Evolutionary conservation across 345 rosid species (phyloP).

Genomic region (Mangifera indica): DNA sequence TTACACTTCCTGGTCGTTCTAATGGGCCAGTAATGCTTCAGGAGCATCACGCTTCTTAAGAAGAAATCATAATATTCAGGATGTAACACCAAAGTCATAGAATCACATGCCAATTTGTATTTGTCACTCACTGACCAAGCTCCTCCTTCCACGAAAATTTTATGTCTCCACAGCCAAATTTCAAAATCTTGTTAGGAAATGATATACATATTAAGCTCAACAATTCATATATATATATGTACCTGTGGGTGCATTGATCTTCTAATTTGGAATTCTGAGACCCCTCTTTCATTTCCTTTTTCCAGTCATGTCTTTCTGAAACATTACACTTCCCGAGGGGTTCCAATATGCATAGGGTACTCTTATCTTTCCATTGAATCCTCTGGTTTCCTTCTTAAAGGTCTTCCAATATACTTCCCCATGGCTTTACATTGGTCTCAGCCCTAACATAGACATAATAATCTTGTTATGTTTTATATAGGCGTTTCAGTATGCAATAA

Average conservation of each 20-base stretch:
- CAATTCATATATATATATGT: neutral
- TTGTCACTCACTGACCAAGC: constrained; percentile 46
- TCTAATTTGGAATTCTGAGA: constrained; percentile 39
- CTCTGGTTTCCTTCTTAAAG: constrained; percentile 40
- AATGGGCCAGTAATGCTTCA: constrained; percentile 45
- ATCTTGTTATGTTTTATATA: neutral
- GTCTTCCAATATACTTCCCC: constrained; percentile 40
- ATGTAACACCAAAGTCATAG: constrained; percentile 29
- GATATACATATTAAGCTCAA: too few relatives aligned
- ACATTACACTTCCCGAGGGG: constrained; percentile 65
- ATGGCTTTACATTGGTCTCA: constrained; percentile 62
- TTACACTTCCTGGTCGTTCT: constrained; percentile 18
- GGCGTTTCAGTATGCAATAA: neutral
- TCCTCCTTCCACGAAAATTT: constrained; percentile 37
- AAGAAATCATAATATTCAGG: constrained; percentile 37
- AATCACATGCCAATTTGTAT: constrained; percentile 40
- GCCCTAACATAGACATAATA: constrained; percentile 33
- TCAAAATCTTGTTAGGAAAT: neutral
- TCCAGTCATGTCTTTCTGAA: constrained; percentile 43
- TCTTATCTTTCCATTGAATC: constrained; percentile 55
- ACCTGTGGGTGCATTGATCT: constrained; percentile 58
- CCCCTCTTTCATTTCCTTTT: constrained; percentile 22
- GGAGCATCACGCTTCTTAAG: constrained; percentile 30
- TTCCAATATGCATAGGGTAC: constrained; percentile 66
- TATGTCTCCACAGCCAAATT: constrained; percentile 21